A percentile compares a stretch with the other conserved stretches of the same genome.
phyloP scores from a whole-genome alignment of 306 rosid genomes.

The Quercus wislizeni region DNA sequence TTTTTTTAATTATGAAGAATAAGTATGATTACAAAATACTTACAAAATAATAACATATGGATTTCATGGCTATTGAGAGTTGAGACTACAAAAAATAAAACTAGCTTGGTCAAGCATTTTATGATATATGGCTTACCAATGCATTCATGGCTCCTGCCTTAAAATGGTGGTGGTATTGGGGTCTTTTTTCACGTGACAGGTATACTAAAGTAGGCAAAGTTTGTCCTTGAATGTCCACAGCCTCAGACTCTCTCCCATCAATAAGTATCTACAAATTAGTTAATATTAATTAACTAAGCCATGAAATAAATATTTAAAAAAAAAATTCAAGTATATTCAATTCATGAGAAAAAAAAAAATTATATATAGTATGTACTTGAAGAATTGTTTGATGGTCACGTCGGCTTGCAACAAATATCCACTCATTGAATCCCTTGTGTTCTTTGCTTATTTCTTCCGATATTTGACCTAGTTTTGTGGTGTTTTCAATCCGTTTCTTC shows the following conservation, averaged over 20 bases:
- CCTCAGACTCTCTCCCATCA: not conserved
- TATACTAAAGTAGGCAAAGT: not conserved
- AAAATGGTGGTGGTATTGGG: not conserved
- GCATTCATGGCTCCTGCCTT: constrained; percentile 13
- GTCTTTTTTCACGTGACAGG: not conserved
- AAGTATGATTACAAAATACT: not conserved
- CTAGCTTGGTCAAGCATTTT: not conserved
- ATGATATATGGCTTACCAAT: not conserved
- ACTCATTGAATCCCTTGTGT: not conserved
- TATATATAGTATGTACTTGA: not conserved
- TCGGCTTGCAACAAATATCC: not conserved
- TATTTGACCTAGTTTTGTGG: not conserved
- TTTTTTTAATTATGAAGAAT: not conserved
- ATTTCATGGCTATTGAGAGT: not conserved
- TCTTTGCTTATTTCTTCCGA: not conserved
- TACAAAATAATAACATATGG: not conserved
- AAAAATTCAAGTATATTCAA: not conserved
- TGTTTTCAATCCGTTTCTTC: constrained; percentile 1
- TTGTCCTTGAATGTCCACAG: constrained; percentile 1
- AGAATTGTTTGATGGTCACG: not conserved
- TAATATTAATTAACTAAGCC: not conserved
- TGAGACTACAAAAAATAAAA: not conserved
- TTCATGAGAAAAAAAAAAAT: not conserved
- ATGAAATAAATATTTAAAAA: not conserved
- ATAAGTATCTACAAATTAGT: not conserved